Conservation (phyloP, 148 eudicot species). For the Fagopyrum esculentum region DNA sequence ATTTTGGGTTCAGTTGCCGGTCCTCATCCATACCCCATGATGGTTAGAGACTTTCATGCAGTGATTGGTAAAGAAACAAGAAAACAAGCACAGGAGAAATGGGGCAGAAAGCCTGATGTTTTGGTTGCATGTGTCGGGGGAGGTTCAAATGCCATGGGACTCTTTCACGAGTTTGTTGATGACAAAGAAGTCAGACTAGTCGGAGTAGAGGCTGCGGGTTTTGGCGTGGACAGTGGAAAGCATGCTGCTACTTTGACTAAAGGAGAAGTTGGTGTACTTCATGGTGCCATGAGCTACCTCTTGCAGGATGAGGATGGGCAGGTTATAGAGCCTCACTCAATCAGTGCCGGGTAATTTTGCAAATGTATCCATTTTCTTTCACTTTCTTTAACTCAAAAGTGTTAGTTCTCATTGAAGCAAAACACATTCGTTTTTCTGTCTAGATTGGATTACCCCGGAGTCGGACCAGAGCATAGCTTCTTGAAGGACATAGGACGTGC, state of each 20-base stretch:
- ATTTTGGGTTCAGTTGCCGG: conserved; percentile 65
- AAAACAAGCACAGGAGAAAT: conserved; percentile 54
- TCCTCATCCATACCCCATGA: conserved; percentile 63
- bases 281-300: conserved; percentile 71
- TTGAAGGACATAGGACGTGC: conserved; percentile 65
- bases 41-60: conserved; percentile 64
- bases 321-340: conserved; percentile 60
- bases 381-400: not conserved
- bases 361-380: not conserved
- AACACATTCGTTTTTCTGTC: not conserved
- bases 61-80: conserved; percentile 67
- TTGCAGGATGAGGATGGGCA: conserved; percentile 72
- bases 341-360: conserved; percentile 53
- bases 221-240: conserved; percentile 41
- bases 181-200: conserved; percentile 52
- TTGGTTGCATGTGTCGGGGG: conserved; percentile 63
- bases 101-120: conserved; percentile 66
- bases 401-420: not conserved
- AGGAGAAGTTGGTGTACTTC: conserved; percentile 65
- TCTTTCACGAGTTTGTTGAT: conserved; percentile 53
- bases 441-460: conserved; percentile 70
- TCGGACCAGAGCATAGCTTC: conserved; percentile 72
- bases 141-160: conserved; percentile 63
- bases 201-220: conserved; percentile 61
- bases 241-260: conserved; percentile 56